Conservation (phyloP, 441 rosid genomes). For the Bocquillonia castaneifolia region DNA sequence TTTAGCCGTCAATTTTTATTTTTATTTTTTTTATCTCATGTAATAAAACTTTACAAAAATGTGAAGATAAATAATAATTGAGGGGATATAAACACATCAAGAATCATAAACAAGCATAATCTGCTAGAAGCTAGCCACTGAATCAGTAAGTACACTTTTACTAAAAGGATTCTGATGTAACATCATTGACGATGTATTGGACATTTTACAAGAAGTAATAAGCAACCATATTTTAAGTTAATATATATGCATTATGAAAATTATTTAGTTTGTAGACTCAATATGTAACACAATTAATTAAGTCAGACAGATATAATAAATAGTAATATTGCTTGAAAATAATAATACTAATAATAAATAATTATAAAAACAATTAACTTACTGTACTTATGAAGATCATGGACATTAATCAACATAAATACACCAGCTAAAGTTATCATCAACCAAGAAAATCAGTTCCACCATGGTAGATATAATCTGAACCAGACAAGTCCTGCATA, state of each 20-base stretch:
- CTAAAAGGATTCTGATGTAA: background rate
- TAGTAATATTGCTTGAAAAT: no score
- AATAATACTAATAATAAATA: no score
- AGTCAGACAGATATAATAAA: background rate
- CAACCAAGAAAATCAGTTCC: constrained; percentile 15
- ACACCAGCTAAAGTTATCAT: constrained; percentile 12
- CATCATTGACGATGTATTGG: no score
- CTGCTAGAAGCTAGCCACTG: background rate
- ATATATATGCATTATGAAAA: no score
- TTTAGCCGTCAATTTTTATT: background rate
- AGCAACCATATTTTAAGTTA: background rate
- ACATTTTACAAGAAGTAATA: background rate
- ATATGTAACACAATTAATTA: no score
- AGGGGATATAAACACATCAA: constrained; percentile 1
- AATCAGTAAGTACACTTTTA: background rate
- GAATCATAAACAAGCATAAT: background rate
- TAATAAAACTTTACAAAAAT: background rate
- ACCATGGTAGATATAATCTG: constrained; percentile 10
- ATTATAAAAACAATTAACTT: background rate
- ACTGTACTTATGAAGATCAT: constrained; percentile 9
- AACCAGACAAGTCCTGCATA: constrained; percentile 16
- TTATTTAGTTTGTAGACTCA: background rate
- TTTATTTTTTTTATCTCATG: background rate
- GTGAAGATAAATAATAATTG: background rate
- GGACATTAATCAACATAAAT: background rate